Base-by-base conservation (phyloP, 2,329 filamentous ascomycete genomes). In the Pezicula radicicola region DNA sequence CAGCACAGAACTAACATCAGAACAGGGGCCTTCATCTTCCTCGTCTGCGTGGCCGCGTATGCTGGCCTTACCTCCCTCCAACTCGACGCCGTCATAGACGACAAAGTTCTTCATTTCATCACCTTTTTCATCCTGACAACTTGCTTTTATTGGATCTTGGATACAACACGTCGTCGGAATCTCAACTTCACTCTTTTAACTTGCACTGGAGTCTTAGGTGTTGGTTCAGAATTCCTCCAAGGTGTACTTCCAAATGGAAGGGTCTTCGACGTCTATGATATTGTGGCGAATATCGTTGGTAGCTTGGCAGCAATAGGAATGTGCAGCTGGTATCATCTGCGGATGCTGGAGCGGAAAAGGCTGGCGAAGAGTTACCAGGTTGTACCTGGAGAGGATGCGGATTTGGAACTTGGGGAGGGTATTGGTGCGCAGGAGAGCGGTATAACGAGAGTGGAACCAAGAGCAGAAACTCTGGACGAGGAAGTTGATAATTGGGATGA, bases 401-500 rank as follows among this genome's bases (percentile, higher is more conserved):
- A 96, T 67, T 70, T 96, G 13, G 92, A 96, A 72, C 79, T 96
- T 6, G 91, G 89, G 1, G 83, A 86, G 56, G 68, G 66, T 1
- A 61, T 69, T 19, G 74, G 64, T 27, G 71, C 66, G 39, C 88
- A 89, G 57, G 87, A 89, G 68, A 83, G 80, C 28, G 86, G 86
- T 16, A 73, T 90, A n/a, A 74, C 73, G 18, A 69, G 70, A 16
- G 65, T 65, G 2, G 66, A 65, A 7, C 61, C 66, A 18, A 68
- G 65, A 3, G 60, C 66, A 13, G 68, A 67, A 56, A 78, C 74
- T 1, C 66, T 96, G 18, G 91, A 95, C 60, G 82, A 93, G 53
- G 89, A 95, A 72, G 80, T 96, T 7, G 92, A 96, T 66, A 91
- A 93, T 60, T 96, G 92, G 91, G 91, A 96, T 65, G 92, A 96